Base-by-base conservation (phyloP, 306 rosid species). In the Begonia masoniana region DNA sequence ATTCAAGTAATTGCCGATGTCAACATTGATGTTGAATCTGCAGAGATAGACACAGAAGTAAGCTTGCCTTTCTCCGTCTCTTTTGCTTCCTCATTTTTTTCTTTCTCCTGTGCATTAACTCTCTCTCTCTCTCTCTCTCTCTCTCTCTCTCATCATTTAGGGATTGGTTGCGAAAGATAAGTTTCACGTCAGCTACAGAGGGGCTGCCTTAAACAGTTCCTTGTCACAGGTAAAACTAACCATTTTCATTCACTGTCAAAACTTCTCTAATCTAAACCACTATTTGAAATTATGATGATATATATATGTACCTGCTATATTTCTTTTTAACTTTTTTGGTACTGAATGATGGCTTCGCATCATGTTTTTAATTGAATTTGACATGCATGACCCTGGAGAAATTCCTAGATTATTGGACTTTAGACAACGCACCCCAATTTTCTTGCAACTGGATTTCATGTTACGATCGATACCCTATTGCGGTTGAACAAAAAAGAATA, bases 11-110 rank as follows among this genome's bases (percentile, higher is more conserved):
- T 91, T 64, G 82, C 94, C 51, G 88, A 91, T 51, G 62, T 91
- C 60, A 91, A 91, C 80, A 86, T 91, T n/a, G 87, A 79, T 15
- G 96, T 86, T 58, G 99, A 91, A 71, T 91, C 96, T 0, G 95
- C 94, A 23, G 93, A 83, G 79, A 86, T 91, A 12, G 99, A 91
- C 24, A 86, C 96, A 23, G 88, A 91, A 66, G 99, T 91, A 84
- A 41, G 57, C 23, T 58, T 31, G 26, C 41, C 41, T 50, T 50
- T 41, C 55, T 16, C n/a, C n/a, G 7, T 26, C 31, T 39, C 17
- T 41, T 41, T 21, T 47, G 13, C 10, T 36, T 39, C 21, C 43
- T 5, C 64, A 5, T 16, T 10, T 17, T 39, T 56, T 16, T 26
- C 13, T 66, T 45, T 62, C 52, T 49, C 12, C 0, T 8, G 36